Percentiles rank a stretch among this genome's conserved stretches.
phyloP scores from a whole-genome alignment of 768 basidiomycete species.

The Mycena indigotica region DNA sequence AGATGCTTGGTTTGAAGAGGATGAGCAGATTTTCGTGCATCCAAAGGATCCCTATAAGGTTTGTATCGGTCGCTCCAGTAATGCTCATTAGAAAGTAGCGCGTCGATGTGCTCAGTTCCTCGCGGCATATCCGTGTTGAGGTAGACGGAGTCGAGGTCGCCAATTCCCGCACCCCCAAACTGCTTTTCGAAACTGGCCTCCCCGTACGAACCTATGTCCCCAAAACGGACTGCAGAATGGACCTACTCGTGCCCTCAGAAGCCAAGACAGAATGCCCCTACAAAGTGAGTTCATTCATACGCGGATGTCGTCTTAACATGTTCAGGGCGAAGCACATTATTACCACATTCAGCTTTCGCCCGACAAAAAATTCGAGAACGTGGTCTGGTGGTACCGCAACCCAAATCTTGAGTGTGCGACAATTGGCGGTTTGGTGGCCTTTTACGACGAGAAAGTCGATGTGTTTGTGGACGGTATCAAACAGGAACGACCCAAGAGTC shows the following conservation, averaged over 20 bases:
- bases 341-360: conserved; percentile 52
- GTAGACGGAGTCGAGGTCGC: conserved; percentile 65
- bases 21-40: conserved; percentile 61
- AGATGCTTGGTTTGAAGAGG: conserved; percentile 73
- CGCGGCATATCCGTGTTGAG: conserved; percentile 61
- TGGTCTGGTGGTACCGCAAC: conserved; percentile 68
- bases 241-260: conserved; percentile 50
- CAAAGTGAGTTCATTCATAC: conserved; percentile 45
- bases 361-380: conserved; percentile 45
- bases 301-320: neutral
- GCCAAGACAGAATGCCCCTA: conserved; percentile 59
- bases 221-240: conserved; percentile 53
- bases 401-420: conserved; percentile 52
- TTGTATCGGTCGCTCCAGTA: conserved; percentile 1
- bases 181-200: conserved; percentile 62
- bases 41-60: conserved; percentile 76
- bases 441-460: conserved; percentile 70
- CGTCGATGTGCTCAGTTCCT: conserved; percentile 61
- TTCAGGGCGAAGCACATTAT: conserved; percentile 62
- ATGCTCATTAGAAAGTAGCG: conserved; percentile 40
- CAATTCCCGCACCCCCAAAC: conserved; percentile 53
- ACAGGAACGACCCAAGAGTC: conserved; percentile 38
- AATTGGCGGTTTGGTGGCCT: conserved; percentile 56
- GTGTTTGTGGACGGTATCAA: conserved; percentile 64
- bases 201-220: conserved; percentile 64